phyloP scores from a whole-genome alignment of 2,329 filamentous ascomycete species.

The Metarhizium anisopliae region DNA sequence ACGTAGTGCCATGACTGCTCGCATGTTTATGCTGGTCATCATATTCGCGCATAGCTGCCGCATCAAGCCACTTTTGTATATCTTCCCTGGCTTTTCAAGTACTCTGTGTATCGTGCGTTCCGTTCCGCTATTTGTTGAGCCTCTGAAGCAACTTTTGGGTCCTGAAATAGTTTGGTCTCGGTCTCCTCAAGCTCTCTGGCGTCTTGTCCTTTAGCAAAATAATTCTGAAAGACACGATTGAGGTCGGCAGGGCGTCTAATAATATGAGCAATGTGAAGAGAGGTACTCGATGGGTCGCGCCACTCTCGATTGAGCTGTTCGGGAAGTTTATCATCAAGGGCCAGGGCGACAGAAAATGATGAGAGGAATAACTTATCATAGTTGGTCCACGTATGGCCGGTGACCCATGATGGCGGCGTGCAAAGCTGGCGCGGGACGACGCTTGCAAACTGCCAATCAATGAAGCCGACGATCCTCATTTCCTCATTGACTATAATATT shows the following conservation, averaged over 20 bases:
- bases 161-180: background rate
- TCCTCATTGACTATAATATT: constrained; percentile 17
- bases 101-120: constrained; percentile 1
- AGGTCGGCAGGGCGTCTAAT: background rate
- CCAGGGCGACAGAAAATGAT: background rate
- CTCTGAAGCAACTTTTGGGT: constrained; percentile 1
- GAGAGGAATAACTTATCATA: background rate
- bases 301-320: background rate
- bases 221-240: background rate
- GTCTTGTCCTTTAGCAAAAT: background rate
- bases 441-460: constrained; percentile 17
- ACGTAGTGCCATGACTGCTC: too few species aligned
- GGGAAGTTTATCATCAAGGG: background rate
- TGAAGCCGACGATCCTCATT: constrained; percentile 12
- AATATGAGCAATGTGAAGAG: constrained; percentile 2
- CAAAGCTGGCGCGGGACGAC: constrained; percentile 10
- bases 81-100: constrained; percentile 2
- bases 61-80: background rate
- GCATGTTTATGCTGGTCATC: background rate
- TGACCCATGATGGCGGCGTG: constrained; percentile 11
- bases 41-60: background rate
- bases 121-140: constrained; percentile 3
- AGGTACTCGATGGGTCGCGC: background rate
- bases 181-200: background rate
- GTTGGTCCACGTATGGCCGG: background rate